A percentile compares a stretch with the other conserved stretches of the same genome.
Evolutionary conservation across 208 protist genomes (phyloP).

Genomic region (Porcisia hertigi): DNA sequence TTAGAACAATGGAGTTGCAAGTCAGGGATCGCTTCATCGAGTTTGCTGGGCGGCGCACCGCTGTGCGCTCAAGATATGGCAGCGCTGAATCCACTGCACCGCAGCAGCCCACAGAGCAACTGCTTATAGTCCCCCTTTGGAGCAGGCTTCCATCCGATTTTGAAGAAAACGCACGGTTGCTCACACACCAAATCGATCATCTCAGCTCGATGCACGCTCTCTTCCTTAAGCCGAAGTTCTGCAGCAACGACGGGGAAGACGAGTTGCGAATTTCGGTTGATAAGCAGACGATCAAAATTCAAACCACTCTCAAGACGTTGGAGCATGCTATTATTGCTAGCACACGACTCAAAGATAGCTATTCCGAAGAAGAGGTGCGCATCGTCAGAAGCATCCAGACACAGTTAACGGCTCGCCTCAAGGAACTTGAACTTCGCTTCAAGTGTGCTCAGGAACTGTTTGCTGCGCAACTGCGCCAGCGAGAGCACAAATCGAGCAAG

Average conservation of each 20-base stretch:
- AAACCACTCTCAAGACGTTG: constrained; percentile 58
- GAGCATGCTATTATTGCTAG: constrained; percentile 66
- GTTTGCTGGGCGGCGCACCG: constrained; percentile 26
- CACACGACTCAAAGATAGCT: constrained; percentile 35
- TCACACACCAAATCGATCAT: constrained; percentile 34
- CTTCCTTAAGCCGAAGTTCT: constrained; percentile 60
- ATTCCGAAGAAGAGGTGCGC: constrained; percentile 52
- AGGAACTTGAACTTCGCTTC: constrained; percentile 43
- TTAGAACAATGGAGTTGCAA: neutral
- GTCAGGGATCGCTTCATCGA: constrained; percentile 36
- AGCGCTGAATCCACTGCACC: neutral
- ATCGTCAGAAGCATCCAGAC: constrained; percentile 48
- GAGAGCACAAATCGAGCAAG: constrained; percentile 47
- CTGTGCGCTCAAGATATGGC: constrained; percentile 1
- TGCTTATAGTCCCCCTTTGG: constrained; percentile 23
- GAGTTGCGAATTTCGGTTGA: constrained; percentile 42
- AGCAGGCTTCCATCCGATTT: constrained; percentile 25
- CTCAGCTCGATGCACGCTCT: constrained; percentile 43
- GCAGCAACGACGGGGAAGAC: constrained; percentile 53
- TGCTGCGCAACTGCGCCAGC: constrained; percentile 43
- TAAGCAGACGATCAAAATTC: constrained; percentile 36
- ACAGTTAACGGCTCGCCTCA: constrained; percentile 52
- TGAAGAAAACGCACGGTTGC: constrained; percentile 9
- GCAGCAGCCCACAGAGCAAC: neutral
- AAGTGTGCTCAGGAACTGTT: constrained; percentile 65